Evolutionary conservation across 2,329 filamentous ascomycete species (phyloP), one percentile per base, ranked within the genome.

Genomic region (Aspergillus tanneri): DNA sequence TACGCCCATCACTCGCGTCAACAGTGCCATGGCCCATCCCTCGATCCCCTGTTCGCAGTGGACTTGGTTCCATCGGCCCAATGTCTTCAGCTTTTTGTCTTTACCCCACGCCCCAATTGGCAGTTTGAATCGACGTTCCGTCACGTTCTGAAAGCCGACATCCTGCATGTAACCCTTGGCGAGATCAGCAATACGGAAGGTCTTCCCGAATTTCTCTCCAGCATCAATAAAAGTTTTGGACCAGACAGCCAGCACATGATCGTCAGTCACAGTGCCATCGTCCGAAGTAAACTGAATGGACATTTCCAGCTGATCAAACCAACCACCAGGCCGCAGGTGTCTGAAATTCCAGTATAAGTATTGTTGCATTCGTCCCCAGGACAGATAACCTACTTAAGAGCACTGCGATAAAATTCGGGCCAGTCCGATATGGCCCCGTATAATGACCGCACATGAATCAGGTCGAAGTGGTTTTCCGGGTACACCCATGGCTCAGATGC

Each of bases 401-500:
- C 54, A 23, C 54, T 53, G 16, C 38, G 39, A 47, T 62, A 62
- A 35, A 63, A 60, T 11, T 32, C 45, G 10, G 54, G 53, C 59
- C 58, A 61, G 40, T 61, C 49, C 19, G 52, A 47, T 18, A 57
- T 49, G 14, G 44, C 60, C 25, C 60, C 59, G 28, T 61, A 60
- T n/a, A 64, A 24, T 4, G 50, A 43, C 24, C 61, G 58, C 18
- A 58, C 56, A 63, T 84, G 81, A 40, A 84, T 73, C 39, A 78
- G 75, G 61, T 83, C 80, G 52, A 81, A 72, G 52, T 70, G 58
- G n/a, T 51, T 48, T 39, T 69, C 57, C 0, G 73, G 69, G 61
- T 79, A 52, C 69, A 75, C 70, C 79, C 80, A 82, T 35, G 83
- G 74, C 50, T 80, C 77, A 3, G 76, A 72, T 58, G 72, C 72